Evolutionary conservation across 1,284 basidiomycete species (phyloP), one percentile per base, ranked within the genome.

Genomic region (Tremellales sp.): DNA sequence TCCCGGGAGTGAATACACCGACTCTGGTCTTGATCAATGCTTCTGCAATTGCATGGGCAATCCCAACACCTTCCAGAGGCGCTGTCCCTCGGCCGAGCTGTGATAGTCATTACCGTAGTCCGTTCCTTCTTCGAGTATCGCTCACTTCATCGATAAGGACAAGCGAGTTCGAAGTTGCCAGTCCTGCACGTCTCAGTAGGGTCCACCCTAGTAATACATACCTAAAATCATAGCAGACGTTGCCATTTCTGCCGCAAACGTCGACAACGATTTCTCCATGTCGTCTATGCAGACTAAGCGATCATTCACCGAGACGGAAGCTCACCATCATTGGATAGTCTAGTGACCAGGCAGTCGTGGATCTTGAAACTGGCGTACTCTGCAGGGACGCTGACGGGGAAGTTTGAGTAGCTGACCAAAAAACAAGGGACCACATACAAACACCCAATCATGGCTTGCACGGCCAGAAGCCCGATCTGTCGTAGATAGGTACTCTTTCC

Each of bases 31-130:
- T 74, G 55, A 95, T 84, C 46, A 97, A 77, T 34, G 81, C 81
- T 67, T 97, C 93, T 1, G 89, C 87, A 48, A 97, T 87, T 0
- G 94, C 92, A 70, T 94, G 87, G 0, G 88, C 84, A 39, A 97
- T 84, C 1, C 90, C 94, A 12, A 90, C 73, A 0, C 94, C 92
- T 65, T 95, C 91, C 36, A 77, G 73, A 0, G 90, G 83, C 3
- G 88, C 85, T 0, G 93, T 95, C 3, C 90, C 91, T 28, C 89
- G 78, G 2, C 66, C 65, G 7, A 71, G 59, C 70, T 70, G 31
- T 3, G n/a, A n/a, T n/a, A n/a, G n/a, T 14, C 8, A 16, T 49
- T 8, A 40, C 24, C 26, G 9, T 25, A 7, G 22, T 48, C 5
- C 48, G 39, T 41, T 24, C n/a, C 13, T 12, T 34, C 10, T 36